These are phyloP conservation scores for Lichina pygmaea DNA, from an alignment of 495 filamentous ascomycete species.

Conservation along the genomic window DNA sequence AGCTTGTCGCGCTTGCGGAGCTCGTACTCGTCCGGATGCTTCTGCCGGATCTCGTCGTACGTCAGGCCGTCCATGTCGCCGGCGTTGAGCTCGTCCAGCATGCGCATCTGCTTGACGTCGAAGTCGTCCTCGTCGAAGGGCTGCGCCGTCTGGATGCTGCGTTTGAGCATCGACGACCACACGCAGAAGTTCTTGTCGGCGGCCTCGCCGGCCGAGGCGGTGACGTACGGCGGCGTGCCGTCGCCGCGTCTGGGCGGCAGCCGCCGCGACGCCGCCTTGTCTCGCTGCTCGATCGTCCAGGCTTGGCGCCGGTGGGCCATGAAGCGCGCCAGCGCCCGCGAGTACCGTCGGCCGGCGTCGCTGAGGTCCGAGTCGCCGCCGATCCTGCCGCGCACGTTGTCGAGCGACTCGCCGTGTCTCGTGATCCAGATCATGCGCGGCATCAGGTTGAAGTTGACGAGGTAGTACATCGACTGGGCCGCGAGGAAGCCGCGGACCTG, in stretches of 20 bases:
- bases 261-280: conserved; percentile 37
- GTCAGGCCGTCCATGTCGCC: conserved; percentile 84
- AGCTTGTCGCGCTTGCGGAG: conserved; percentile 59
- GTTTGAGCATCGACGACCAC: conserved; percentile 90
- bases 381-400: conserved; percentile 56
- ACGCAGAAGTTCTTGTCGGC: conserved; percentile 78
- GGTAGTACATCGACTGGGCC: conserved; percentile 70
- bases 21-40: conserved; percentile 50
- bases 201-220: conserved; percentile 16
- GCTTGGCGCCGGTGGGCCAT: conserved; percentile 43
- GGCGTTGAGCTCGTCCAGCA: conserved; percentile 89
- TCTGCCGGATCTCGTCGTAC: conserved; percentile 58
- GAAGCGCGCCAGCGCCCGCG: conserved; percentile 44
- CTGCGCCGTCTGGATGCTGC: conserved; percentile 58
- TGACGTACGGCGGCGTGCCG: conserved; percentile 57
- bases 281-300: conserved; percentile 53
- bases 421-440: conserved; percentile 97
- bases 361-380: conserved; percentile 68
- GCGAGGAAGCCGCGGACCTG: conserved; percentile 79
- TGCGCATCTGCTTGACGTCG: conserved; percentile 90
- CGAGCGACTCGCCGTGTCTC: conserved; percentile 60
- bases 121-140: conserved; percentile 93
- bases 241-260: conserved; percentile 74
- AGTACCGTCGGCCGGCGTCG: conserved; percentile 45
- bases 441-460: conserved; percentile 86